Evolutionary conservation across 2,329 filamentous ascomycete species (phyloP).

Genomic region (Hypoxylon sp.): DNA sequence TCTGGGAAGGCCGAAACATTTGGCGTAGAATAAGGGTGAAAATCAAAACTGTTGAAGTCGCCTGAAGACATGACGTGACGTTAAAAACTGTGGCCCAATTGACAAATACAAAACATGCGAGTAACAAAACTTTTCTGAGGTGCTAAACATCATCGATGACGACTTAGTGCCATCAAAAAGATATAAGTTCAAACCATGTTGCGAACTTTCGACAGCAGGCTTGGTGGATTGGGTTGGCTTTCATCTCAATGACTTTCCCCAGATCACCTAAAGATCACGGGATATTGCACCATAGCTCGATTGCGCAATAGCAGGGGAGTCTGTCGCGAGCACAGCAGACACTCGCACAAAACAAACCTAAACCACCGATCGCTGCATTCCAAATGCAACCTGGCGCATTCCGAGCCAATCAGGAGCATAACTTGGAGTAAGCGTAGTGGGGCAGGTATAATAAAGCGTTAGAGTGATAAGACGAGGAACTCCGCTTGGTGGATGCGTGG

Average conservation of each 20-base stretch:
- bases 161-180: constrained; percentile 41
- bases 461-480: constrained; percentile 35
- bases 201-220: constrained; percentile 33
- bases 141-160: constrained; percentile 43
- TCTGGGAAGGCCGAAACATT: constrained; percentile 57
- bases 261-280: constrained; percentile 59
- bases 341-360: constrained; percentile 32
- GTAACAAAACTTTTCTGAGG: constrained; percentile 39
- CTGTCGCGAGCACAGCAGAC: constrained; percentile 40
- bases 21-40: constrained; percentile 61
- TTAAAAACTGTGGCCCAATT: constrained; percentile 48
- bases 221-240: constrained; percentile 39
- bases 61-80: constrained; percentile 62
- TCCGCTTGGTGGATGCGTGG: constrained; percentile 34
- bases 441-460: constrained; percentile 20
- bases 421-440: constrained; percentile 16
- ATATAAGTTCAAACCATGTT: constrained; percentile 38
- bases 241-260: constrained; percentile 36
- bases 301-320: constrained; percentile 47
- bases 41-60: constrained; percentile 66
- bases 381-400: constrained; percentile 30
- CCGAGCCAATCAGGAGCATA: constrained; percentile 37
- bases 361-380: constrained; percentile 36
- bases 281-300: constrained; percentile 67
- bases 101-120: constrained; percentile 39